These are phyloP conservation scores for Clitopilus hobsonii DNA, from an alignment of 768 basidiomycete genomes.

Conservation along the genomic window DNA sequence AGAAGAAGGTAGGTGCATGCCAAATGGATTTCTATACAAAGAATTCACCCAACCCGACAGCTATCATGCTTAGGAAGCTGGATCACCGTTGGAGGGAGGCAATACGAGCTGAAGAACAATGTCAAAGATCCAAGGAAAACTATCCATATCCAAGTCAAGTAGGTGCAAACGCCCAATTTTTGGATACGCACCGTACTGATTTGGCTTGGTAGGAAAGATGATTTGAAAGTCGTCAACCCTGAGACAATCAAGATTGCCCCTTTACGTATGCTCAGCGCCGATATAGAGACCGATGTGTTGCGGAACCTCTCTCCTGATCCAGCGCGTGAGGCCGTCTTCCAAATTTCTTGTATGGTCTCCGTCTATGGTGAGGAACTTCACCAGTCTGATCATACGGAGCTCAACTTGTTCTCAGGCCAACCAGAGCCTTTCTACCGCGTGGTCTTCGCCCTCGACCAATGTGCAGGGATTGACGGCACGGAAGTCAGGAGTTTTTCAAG, in stretches of 20 bases:
- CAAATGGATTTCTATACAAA: not conserved
- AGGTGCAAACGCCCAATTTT: not conserved
- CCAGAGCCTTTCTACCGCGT: slow-evolving; percentile 8
- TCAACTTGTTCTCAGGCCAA: not conserved
- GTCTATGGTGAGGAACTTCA: slow-evolving; percentile 6
- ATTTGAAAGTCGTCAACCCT: slow-evolving; percentile 3
- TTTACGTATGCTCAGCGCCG: slow-evolving; percentile 11
- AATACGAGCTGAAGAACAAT: not conserved
- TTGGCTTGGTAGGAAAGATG: slow-evolving; percentile 4
- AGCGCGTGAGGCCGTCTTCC: slow-evolving; percentile 9
- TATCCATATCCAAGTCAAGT: slow-evolving; percentile 6
- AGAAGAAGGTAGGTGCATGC: not conserved
- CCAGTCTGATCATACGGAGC: too few relatives aligned
- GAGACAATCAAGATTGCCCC: slow-evolving; percentile 1
- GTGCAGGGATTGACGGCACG: slow-evolving; percentile 8
- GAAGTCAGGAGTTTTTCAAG: slow-evolving; percentile 3
- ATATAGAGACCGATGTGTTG: slow-evolving; percentile 8
- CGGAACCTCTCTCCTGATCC: slow-evolving; percentile 3
- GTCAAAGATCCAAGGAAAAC: slow-evolving; percentile 3
- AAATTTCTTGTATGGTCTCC: slow-evolving; percentile 15
- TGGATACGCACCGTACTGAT: not conserved
- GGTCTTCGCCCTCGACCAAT: slow-evolving; percentile 11
- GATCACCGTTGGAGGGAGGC: slow-evolving; percentile 5
- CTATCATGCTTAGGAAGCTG: slow-evolving; percentile 2
- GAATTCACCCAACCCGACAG: not conserved